Evolutionary conservation across 345 rosid genomes (phyloP).

Genomic region (Abelmoschus esculentus): DNA sequence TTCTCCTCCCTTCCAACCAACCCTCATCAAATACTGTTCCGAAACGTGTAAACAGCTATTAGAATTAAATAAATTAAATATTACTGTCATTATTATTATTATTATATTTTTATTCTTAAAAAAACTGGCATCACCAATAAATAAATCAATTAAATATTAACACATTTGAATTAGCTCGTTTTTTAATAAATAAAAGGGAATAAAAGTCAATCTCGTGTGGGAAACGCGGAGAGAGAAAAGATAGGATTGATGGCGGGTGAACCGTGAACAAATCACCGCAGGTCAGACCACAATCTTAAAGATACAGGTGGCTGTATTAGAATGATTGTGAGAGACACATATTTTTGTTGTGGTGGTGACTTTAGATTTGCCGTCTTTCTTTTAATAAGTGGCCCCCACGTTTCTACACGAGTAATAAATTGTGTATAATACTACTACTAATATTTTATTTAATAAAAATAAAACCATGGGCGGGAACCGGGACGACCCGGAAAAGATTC

Average conservation of each 20-base stretch:
- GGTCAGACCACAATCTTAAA: neutral
- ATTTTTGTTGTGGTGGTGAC: slow-evolving; percentile 1
- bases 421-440: neutral
- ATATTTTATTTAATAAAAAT: neutral
- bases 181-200: neutral
- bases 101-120: too few species aligned
- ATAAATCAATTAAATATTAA: too few species aligned
- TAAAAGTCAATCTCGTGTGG: slow-evolving; percentile 12
- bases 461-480: neutral
- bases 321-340: neutral
- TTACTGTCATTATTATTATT: too few species aligned
- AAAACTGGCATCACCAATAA: too few species aligned
- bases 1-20: neutral
- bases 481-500: neutral
- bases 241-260: neutral
- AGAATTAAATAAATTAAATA: too few species aligned
- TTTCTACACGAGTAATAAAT: neutral
- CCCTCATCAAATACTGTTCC: neutral
- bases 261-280: neutral
- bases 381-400: neutral
- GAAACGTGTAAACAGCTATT: neutral
- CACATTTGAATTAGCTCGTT: too few species aligned
- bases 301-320: slow-evolving; percentile 6
- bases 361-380: neutral
- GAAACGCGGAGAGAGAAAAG: slow-evolving; percentile 17